A percentile compares a stretch with the other conserved stretches of the same genome.
Evolutionary conservation across 805 yeast species (phyloP).

Genomic region (Pichia insulana): DNA sequence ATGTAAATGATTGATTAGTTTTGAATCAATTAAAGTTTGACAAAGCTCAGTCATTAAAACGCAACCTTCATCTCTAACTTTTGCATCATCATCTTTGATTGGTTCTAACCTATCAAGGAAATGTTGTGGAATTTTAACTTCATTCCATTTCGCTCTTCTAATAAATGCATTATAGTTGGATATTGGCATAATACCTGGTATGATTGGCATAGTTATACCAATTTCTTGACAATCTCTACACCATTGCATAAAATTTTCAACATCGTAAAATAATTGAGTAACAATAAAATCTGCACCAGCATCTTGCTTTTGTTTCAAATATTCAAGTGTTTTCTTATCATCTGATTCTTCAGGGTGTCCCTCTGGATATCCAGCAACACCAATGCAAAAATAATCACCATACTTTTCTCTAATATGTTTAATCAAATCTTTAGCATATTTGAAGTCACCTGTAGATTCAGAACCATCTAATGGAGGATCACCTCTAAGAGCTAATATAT

Average conservation of each 20-base stretch:
- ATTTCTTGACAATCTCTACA: conserved; percentile 55
- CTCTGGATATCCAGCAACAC: conserved; percentile 96
- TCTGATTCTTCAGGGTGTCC: conserved; percentile 87
- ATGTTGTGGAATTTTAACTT: conserved; percentile 66
- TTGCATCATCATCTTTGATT: conserved; percentile 81
- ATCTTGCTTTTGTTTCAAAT: conserved; percentile 80
- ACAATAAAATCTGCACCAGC: conserved; percentile 91
- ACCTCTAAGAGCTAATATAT: conserved; percentile 89
- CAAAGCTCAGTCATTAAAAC: conserved; percentile 82
- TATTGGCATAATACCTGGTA: conserved; percentile 98
- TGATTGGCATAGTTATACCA: conserved; percentile 78
- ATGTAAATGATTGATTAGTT: conserved; percentile 77
- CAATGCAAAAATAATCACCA: conserved; percentile 87
- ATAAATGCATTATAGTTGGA: conserved; percentile 89
- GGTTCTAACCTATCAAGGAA: conserved; percentile 68
- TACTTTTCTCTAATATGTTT: conserved; percentile 63
- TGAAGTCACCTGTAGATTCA: conserved; percentile 75
- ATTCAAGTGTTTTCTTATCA: conserved; percentile 42
- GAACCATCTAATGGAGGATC: conserved; percentile 81
- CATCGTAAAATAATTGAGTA: conserved; percentile 97
- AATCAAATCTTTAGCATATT: conserved; percentile 82
- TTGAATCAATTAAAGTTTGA: conserved; percentile 55
- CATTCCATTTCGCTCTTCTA: conserved; percentile 93
- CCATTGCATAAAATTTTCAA: conserved; percentile 78
- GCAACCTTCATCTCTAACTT: conserved; percentile 80